phyloP scores from a whole-genome alignment of 2,329 filamentous ascomycete genomes.

The Ophiocordyceps australis region DNA sequence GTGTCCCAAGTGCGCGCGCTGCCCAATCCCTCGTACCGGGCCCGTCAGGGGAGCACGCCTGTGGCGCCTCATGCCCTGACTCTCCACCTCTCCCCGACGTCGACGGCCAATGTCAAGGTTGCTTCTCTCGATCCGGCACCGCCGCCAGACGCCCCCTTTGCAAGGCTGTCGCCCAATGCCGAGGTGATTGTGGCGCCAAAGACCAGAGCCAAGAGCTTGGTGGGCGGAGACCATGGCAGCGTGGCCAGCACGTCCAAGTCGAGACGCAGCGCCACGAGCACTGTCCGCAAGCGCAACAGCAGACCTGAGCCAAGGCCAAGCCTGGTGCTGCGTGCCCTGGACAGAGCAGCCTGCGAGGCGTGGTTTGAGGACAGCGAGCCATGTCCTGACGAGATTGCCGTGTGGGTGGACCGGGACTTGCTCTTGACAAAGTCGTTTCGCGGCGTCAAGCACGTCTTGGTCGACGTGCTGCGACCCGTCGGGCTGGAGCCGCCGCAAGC shows the following conservation, averaged over 20 bases:
- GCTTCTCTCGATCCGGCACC: conserved; percentile 65
- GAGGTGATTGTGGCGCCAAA: conserved; percentile 97
- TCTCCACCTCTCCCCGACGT: conserved; percentile 85
- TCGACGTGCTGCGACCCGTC: conserved; percentile 75
- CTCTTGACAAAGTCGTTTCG: conserved; percentile 54
- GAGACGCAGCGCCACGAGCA: conserved; percentile 63
- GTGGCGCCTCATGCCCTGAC: conserved; percentile 62
- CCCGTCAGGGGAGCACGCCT: conserved; percentile 26
- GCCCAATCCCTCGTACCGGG: conserved; percentile 59
- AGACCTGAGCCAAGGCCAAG: conserved; percentile 50
- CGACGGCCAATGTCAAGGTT: conserved; percentile 80
- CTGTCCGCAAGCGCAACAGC: conserved; percentile 32
- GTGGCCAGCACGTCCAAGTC: conserved; percentile 64
- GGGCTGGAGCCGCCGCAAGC: conserved; percentile 53
- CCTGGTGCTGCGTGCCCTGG: conserved; percentile 66
- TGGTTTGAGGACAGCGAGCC: conserved; percentile 59
- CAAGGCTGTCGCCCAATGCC: conserved; percentile 82
- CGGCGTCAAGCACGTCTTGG: conserved; percentile 57
- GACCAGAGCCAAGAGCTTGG: conserved; percentile 53
- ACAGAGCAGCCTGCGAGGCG: conserved; percentile 48
- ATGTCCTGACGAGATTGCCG: conserved; percentile 40
- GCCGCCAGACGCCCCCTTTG: conserved; percentile 54
- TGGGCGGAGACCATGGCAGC: conserved; percentile 58
- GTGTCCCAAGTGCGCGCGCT: conserved; percentile 83
- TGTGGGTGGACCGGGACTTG: conserved; percentile 76